Conservation (phyloP, 2,329 filamentous ascomycete species). For the Hypoxylon sp. region DNA sequence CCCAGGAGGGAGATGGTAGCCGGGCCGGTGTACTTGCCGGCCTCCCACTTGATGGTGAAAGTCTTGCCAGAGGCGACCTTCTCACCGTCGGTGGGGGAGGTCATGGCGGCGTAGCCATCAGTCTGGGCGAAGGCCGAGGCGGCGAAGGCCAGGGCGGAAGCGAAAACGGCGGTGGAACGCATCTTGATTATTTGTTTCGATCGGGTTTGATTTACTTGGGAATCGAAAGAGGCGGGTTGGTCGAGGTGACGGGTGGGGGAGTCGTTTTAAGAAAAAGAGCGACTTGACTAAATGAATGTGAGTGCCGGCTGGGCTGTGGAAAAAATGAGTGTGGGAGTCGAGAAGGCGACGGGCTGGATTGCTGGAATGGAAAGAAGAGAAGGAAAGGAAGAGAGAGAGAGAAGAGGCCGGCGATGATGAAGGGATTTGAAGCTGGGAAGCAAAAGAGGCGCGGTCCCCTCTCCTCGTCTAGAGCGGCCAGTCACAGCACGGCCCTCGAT, state of each 20-base stretch:
- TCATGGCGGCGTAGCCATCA: constrained; percentile 63
- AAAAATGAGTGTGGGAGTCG: constrained; percentile 33
- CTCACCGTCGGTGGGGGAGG: constrained; percentile 54
- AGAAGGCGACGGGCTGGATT: constrained; percentile 22
- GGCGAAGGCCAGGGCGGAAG: constrained; percentile 60
- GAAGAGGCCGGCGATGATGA: constrained; percentile 26
- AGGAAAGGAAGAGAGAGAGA: constrained; percentile 18
- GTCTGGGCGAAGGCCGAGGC: constrained; percentile 62
- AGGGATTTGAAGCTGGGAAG: constrained; percentile 5
- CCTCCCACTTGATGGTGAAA: constrained; percentile 61
- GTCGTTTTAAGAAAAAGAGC: constrained; percentile 21
- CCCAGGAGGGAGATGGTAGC: constrained; percentile 64
- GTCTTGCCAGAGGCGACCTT: constrained; percentile 57
- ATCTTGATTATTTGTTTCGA: constrained; percentile 54
- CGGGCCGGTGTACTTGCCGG: constrained; percentile 51
- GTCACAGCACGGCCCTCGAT: constrained; percentile 16
- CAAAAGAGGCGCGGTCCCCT: constrained; percentile 9
- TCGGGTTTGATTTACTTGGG: constrained; percentile 6
- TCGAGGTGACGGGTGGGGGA: neutral
- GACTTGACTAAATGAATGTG: constrained; percentile 33
- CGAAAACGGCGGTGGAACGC: constrained; percentile 59
- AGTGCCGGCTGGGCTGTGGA: constrained; percentile 27
- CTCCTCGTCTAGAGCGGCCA: constrained; percentile 8
- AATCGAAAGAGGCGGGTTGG: constrained; percentile 3
- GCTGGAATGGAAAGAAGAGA: neutral